Base-by-base conservation (phyloP, 352 stramenopile species). In the Phytophthora brassicae region DNA sequence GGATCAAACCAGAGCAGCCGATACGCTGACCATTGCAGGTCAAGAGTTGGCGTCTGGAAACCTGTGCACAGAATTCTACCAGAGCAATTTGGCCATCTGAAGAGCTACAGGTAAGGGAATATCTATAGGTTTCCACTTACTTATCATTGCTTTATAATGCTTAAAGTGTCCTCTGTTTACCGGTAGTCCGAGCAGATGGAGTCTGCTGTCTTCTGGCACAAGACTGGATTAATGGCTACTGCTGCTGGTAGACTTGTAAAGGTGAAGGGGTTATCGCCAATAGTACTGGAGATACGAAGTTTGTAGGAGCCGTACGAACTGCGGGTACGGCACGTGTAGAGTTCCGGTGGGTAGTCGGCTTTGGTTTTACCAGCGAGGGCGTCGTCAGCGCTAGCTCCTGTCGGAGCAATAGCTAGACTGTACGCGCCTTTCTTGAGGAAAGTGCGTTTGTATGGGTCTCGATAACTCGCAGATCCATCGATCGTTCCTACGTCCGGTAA, bases 361-460 rank as follows among this genome's bases (percentile, higher is more conserved):
- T 58, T 66, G 13, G 52, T 59, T 28, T 70, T 70, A 0, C 61
- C 58, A 23, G 49, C 66, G 24, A 68, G 75, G 0, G 72, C 75
- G 6, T 74, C 67, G 1, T 38, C 45, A 6, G 26, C 7, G 51
- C 28, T 49, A 24, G 70, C 36, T 19, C 64, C 12, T 11, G 84
- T 75, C 11, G 79, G 56, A 5, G 64, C 66, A 24, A 89, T 42
- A 0, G 61, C 67, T 6, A 89, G 36, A 13, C 77, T 50, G 68
- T 89, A 89, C 29, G 55, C 61, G 14, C 77, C 77, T 19, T 72
- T 57, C 64, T 81, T 83, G 49, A 87, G 67, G 35, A 72, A 85
- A 3, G 73, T 84, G 14, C 49, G 49, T 17, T 77, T 65, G 64
- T 64, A 89, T 51, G 77, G 75, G 26, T 89, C 79, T 0, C 75